Evolutionary conservation across 306 rosid genomes (phyloP).

Genomic region (Dryas octopetala): DNA sequence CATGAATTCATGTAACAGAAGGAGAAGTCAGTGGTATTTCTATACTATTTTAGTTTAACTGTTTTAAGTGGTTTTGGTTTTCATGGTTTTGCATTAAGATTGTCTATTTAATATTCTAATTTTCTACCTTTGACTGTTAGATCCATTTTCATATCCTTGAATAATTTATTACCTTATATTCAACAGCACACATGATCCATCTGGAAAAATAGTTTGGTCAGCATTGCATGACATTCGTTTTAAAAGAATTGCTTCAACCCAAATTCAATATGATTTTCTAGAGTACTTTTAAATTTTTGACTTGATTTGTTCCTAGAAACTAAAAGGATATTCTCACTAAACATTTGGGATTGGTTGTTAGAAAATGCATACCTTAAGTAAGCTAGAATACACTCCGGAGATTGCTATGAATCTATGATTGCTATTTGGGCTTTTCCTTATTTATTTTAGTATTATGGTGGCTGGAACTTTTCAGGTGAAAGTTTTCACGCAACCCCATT

Average conservation of each 20-base stretch:
- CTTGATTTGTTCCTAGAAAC: background rate
- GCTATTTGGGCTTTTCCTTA: background rate
- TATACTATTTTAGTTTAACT: background rate
- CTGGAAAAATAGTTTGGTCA: background rate
- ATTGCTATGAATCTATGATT: background rate
- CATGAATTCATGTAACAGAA: background rate
- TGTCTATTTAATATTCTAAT: background rate
- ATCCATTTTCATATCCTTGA: background rate
- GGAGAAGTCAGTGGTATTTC: background rate
- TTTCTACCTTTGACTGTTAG: background rate
- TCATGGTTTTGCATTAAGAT: background rate
- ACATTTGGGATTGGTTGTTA: background rate
- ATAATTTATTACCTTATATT: background rate
- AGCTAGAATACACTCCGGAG: slow-evolving; percentile 12
- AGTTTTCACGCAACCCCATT: slow-evolving; percentile 81
- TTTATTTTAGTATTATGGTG: slow-evolving; percentile 26
- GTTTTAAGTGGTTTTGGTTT: background rate
- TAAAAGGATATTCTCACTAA: background rate
- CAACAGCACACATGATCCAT: background rate
- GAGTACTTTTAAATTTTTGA: background rate
- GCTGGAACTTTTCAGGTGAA: slow-evolving; percentile 69
- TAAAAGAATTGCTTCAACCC: background rate
- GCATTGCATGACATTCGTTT: background rate
- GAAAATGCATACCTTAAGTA: background rate
- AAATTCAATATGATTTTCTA: background rate